Conservation (phyloP, 1,284 basidiomycete genomes). For the Apiotrichum siamense region DNA sequence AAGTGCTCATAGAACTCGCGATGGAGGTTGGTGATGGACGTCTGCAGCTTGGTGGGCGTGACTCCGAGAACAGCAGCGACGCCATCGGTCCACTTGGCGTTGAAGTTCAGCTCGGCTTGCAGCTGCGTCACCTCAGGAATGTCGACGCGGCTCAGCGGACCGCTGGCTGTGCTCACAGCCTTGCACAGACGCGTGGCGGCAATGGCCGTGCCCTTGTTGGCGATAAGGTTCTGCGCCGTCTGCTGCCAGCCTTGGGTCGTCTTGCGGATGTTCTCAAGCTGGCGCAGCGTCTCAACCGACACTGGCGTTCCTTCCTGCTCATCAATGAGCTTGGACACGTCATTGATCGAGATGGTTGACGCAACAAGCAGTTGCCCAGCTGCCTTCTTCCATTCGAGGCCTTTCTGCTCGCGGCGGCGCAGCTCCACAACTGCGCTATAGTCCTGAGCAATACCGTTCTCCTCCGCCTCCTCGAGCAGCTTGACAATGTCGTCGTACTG, state of each 20-base stretch:
- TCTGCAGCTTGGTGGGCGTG: conserved; percentile 15
- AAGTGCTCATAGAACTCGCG: conserved; percentile 26
- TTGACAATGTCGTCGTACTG: conserved; percentile 36
- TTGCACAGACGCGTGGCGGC: conserved; percentile 33
- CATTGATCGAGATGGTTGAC: conserved; percentile 22
- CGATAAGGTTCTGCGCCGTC: conserved; percentile 21
- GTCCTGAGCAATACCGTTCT: conserved; percentile 26
- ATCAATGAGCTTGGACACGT: conserved; percentile 25
- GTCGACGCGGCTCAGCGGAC: conserved; percentile 22
- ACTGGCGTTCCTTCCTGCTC: conserved; percentile 28
- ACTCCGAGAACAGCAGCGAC: conserved; percentile 19
- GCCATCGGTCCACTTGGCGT: conserved; percentile 23
- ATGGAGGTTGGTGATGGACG: conserved; percentile 25
- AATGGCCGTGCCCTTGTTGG: conserved; percentile 17
- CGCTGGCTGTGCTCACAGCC: conserved; percentile 21
- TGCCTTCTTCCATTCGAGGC: conserved; percentile 23
- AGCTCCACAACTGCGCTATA: conserved; percentile 34
- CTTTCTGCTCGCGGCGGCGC: conserved; percentile 20
- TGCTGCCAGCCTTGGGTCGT: conserved; percentile 32
- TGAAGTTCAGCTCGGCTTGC: conserved; percentile 30
- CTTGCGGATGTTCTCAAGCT: conserved; percentile 36
- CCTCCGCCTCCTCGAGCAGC: conserved; percentile 32
- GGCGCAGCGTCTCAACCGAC: conserved; percentile 26
- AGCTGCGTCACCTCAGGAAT: conserved; percentile 38
- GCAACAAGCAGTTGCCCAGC: conserved; percentile 23